Evolutionary conservation across 352 stramenopile species (phyloP).

Genomic region (Phytophthora pini): DNA sequence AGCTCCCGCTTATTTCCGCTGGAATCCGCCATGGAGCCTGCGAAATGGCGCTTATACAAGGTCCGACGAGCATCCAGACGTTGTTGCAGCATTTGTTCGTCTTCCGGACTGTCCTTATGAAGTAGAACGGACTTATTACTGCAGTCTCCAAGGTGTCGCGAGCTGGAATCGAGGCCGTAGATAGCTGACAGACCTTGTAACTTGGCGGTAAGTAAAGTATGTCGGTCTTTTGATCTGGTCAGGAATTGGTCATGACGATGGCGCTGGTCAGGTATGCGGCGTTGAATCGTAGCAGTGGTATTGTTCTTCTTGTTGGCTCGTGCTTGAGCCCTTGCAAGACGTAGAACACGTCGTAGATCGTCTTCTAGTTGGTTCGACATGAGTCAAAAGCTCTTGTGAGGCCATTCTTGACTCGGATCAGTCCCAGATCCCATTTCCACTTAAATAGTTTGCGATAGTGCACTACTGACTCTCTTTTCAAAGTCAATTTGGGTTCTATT

Average conservation of each 20-base stretch:
- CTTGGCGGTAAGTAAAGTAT: constrained; percentile 40
- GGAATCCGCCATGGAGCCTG: constrained; percentile 35
- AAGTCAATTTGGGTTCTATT: constrained; percentile 34
- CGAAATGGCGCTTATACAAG: constrained; percentile 62
- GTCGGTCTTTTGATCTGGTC: constrained; percentile 16
- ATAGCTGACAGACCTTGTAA: constrained; percentile 37
- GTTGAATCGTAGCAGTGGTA: neutral
- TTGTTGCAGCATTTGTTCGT: constrained; percentile 34
- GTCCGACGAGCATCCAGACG: constrained; percentile 45
- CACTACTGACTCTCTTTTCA: neutral
- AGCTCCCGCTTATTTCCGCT: constrained; percentile 48
- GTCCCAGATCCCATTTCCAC: constrained; percentile 19
- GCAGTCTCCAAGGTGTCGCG: constrained; percentile 35
- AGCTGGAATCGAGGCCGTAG: constrained; percentile 40
- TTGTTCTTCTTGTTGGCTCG: constrained; percentile 15
- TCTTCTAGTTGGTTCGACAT: constrained; percentile 56
- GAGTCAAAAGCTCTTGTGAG: neutral
- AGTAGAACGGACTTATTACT: constrained; percentile 16
- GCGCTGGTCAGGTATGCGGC: constrained; percentile 20
- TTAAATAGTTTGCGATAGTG: constrained; percentile 28
- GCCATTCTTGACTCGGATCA: constrained; percentile 18
- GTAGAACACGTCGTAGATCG: constrained; percentile 62
- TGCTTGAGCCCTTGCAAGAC: constrained; percentile 45
- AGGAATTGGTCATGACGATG: constrained; percentile 38
- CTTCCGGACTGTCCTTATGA: constrained; percentile 11